A percentile compares a stretch with the other conserved stretches of the same genome.
Conservation (phyloP, 2,329 filamentous ascomycete genomes). For the Pleomassaria siparia region DNA sequence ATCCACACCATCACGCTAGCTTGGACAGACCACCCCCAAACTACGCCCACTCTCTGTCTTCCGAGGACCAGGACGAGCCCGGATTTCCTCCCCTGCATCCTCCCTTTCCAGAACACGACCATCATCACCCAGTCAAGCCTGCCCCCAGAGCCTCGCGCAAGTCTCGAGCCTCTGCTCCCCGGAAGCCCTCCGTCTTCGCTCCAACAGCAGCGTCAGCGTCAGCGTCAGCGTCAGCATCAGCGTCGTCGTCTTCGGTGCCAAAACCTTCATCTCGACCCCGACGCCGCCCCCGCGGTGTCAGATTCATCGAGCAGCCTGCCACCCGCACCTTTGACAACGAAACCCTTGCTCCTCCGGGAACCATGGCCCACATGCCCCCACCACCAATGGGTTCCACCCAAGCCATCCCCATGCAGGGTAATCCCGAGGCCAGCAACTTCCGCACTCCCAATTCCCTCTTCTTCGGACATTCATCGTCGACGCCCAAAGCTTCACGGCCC, state of each 20-base stretch:
- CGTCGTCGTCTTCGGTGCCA: not conserved
- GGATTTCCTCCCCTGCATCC: too few relatives aligned
- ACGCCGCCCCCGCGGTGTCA: not conserved
- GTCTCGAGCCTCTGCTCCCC: not conserved
- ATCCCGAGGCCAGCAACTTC: not conserved
- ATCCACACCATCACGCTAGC: not conserved
- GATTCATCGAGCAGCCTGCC: not conserved
- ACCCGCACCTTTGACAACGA: not conserved
- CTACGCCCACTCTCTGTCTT: not conserved
- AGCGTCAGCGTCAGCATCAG: not conserved
- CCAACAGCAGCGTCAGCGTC: not conserved
- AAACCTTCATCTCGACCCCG: not conserved
- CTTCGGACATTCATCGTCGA: not conserved
- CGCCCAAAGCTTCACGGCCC: not conserved
- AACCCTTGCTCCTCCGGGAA: not conserved
- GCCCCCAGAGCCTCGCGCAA: not conserved
- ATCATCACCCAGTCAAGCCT: not conserved
- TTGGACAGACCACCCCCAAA: not conserved
- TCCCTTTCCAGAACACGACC: not conserved
- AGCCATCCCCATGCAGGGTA: not conserved
- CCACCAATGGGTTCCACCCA: not conserved
- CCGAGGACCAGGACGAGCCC: not conserved
- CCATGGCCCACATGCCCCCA: not conserved
- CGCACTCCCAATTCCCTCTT: not conserved
- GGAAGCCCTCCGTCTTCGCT: not conserved